phyloP scores from a whole-genome alignment of 768 basidiomycete species.

The Coprinopsis strossmayeri region DNA sequence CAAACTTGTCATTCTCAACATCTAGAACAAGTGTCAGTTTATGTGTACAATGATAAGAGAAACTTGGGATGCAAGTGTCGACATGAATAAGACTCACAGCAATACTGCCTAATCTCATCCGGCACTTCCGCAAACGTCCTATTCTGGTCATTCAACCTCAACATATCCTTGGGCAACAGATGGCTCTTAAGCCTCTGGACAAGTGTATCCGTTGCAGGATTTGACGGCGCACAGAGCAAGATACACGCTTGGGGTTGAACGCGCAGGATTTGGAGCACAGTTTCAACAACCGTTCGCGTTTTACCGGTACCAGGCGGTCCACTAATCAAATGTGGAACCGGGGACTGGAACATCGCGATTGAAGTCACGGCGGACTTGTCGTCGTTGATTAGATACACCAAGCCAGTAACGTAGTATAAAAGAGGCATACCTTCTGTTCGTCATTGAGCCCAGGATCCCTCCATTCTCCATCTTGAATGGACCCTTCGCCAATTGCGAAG shows the following conservation, averaged over 20 bases:
- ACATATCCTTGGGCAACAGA: constrained; percentile 36
- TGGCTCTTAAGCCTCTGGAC: constrained; percentile 31
- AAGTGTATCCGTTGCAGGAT: constrained; percentile 45
- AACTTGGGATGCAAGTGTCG: background rate
- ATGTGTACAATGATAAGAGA: background rate
- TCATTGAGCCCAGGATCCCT: constrained; percentile 38
- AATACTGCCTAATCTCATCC: constrained; percentile 36
- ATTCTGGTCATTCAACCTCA: constrained; percentile 41
- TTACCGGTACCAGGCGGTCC: constrained; percentile 50
- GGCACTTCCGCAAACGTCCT: constrained; percentile 47
- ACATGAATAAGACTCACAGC: constrained; percentile 30
- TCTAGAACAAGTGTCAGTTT: constrained; percentile 19
- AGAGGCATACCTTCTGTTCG: constrained; percentile 35
- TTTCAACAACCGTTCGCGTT: constrained; percentile 45
- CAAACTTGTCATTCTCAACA: constrained; percentile 39
- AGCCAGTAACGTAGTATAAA: background rate
- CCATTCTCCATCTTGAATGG: constrained; percentile 31
- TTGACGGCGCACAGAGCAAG: constrained; percentile 45
- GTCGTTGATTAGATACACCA: background rate
- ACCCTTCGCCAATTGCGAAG: constrained; percentile 15
- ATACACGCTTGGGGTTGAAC: constrained; percentile 39
- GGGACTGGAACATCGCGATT: constrained; percentile 35
- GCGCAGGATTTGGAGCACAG: constrained; percentile 43
- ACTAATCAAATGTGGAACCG: constrained; percentile 41
- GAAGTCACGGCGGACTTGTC: constrained; percentile 40